A percentile compares a stretch with the other conserved stretches of the same genome.
phyloP scores from a whole-genome alignment of 495 filamentous ascomycete species.

The Neurospora tetrasperma region DNA sequence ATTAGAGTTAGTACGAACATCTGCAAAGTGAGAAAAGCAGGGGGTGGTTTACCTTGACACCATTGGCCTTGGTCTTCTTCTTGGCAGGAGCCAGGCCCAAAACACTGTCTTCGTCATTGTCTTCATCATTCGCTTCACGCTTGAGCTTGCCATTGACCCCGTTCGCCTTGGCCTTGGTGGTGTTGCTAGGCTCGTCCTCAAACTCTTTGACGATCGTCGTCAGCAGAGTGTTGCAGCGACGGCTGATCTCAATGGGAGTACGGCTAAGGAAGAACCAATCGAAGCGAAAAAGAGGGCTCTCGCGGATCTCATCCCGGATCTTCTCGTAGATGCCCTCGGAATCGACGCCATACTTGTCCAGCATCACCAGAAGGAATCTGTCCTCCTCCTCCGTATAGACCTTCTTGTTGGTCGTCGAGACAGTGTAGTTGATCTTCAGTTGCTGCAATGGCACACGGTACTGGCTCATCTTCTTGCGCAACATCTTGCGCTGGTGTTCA shows the following conservation, averaged over 20 bases:
- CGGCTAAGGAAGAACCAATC: constrained; percentile 98
- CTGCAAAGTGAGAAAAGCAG: not conserved
- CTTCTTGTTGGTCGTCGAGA: constrained; percentile 99
- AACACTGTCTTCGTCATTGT: constrained; percentile 72
- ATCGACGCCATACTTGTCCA: constrained; percentile 84
- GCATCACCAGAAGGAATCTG: constrained; percentile 84
- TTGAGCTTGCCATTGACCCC: constrained; percentile 63
- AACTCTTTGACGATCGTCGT: constrained; percentile 92
- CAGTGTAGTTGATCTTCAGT: constrained; percentile 96
- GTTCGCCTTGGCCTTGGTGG: constrained; percentile 43
- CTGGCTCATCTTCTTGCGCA: constrained; percentile 87
- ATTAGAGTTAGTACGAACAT: not conserved
- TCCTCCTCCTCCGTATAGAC: constrained; percentile 99
- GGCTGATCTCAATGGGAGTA: constrained; percentile 83
- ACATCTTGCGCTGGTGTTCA: constrained; percentile 86
- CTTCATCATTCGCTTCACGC: constrained; percentile 61
- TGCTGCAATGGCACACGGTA: constrained; percentile 96
- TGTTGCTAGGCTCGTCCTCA: constrained; percentile 40
- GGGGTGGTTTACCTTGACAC: constrained; percentile 47
- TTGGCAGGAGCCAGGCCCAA: constrained; percentile 66
- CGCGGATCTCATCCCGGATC: constrained; percentile 85
- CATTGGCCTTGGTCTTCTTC: constrained; percentile 80
- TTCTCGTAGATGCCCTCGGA: constrained; percentile 74
- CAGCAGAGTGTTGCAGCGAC: constrained; percentile 86
- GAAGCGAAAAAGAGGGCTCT: constrained; percentile 91